Conservation (phyloP, 2,329 filamentous ascomycete species). For the Penicillium digitatum region DNA sequence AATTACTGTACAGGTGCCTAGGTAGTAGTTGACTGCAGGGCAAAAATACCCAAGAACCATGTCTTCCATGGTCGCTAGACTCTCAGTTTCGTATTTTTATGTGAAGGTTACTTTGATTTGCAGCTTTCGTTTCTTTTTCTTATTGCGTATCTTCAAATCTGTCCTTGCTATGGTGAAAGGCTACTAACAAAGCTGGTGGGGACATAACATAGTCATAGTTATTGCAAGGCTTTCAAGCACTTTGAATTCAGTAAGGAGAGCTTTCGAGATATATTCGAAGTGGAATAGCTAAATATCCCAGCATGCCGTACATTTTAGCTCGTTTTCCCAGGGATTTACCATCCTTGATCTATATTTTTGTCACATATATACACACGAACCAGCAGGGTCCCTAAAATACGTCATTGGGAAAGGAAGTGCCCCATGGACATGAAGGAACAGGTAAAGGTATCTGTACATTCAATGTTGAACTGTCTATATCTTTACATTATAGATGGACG, state of each 20-base stretch:
- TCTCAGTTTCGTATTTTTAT: neutral
- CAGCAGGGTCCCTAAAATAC: neutral
- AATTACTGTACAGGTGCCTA: neutral
- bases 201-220: neutral
- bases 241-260: accelerated
- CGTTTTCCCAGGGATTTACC: neutral
- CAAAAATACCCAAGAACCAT: neutral
- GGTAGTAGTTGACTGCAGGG: neutral
- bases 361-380: neutral
- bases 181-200: neutral
- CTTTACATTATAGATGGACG: neutral
- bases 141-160: neutral
- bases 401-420: neutral
- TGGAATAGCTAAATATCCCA: neutral
- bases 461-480: neutral
- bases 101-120: neutral
- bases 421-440: neutral
- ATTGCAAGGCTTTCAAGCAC: neutral
- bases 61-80: no score
- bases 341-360: neutral
- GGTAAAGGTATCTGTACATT: neutral
- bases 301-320: no score
- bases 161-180: neutral
- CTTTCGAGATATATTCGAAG: neutral
- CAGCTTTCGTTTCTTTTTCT: neutral